A percentile compares a stretch with the other conserved stretches of the same genome.
These are phyloP conservation scores for Penicillium occitanis DNA, from an alignment of 2,329 filamentous ascomycete species.

Conservation along the genomic window DNA sequence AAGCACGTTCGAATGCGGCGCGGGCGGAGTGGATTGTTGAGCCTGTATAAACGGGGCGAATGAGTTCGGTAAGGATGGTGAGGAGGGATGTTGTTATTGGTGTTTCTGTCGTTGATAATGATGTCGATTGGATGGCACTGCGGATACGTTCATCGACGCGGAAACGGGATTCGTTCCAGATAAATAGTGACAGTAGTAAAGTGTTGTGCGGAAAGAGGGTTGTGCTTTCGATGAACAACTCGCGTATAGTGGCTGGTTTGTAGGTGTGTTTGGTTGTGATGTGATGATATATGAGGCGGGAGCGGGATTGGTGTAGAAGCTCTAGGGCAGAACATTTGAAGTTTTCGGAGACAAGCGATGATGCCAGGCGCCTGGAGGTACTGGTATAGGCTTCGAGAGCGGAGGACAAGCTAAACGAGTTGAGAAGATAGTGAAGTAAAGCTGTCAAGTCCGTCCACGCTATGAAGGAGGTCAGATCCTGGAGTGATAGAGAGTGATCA, in stretches of 20 bases:
- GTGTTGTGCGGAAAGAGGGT: conserved; percentile 71
- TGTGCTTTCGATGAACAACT: conserved; percentile 62
- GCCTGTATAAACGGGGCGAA: conserved; percentile 44
- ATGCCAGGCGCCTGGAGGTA: conserved; percentile 44
- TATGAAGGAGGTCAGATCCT: conserved; percentile 51
- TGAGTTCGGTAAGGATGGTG: conserved; percentile 56
- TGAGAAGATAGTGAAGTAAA: conserved; percentile 66
- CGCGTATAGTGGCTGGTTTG: conserved; percentile 65
- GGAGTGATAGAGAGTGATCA: conserved; percentile 57
- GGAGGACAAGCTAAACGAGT: conserved; percentile 32
- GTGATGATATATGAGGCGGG: conserved; percentile 66
- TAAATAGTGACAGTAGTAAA: conserved; percentile 69
- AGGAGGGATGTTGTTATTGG: conserved; percentile 55
- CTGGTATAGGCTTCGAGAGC: conserved; percentile 44
- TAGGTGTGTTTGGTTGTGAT: conserved; percentile 63
- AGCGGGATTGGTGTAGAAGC: conserved; percentile 66
- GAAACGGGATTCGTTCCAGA: conserved; percentile 71
- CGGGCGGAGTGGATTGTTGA: conserved; percentile 55
- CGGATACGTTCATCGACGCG: conserved; percentile 75
- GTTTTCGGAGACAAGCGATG: conserved; percentile 38
- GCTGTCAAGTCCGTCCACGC: conserved; percentile 62
- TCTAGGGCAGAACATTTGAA: conserved; percentile 48
- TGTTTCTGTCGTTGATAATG: conserved; percentile 24
- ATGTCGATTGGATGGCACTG: conserved; percentile 51
- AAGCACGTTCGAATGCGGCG: conserved; percentile 56